Percentiles rank a stretch among this genome's conserved stretches.
Evolutionary conservation across 2,329 filamentous ascomycete species (phyloP).

Genomic region (Dendryphion nanum): DNA sequence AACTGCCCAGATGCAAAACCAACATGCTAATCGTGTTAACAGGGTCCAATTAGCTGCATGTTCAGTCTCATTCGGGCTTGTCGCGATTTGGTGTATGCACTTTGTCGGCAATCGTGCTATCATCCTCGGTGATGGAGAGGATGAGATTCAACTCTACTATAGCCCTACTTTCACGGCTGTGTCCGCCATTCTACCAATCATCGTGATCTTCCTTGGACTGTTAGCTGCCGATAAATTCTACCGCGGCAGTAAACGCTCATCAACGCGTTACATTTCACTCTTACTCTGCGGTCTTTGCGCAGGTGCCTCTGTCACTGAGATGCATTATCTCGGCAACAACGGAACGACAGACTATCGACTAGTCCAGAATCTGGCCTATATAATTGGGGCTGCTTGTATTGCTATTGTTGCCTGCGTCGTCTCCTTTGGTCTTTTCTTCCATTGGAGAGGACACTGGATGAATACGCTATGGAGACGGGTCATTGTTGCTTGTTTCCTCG

Average conservation of each 20-base stretch:
- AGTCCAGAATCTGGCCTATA: slow-evolving; percentile 57
- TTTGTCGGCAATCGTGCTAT: slow-evolving; percentile 82
- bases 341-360: slow-evolving; percentile 76
- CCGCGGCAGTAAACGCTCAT: slow-evolving; percentile 23
- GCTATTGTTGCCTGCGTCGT: slow-evolving; percentile 69
- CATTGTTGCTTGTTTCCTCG: slow-evolving; percentile 65
- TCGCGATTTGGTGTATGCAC: slow-evolving; percentile 62
- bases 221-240: slow-evolving; percentile 57
- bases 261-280: slow-evolving; percentile 31
- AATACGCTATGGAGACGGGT: slow-evolving; percentile 74
- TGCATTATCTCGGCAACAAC: slow-evolving; percentile 86
- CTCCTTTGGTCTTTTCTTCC: slow-evolving; percentile 74
- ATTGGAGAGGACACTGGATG: slow-evolving; percentile 73
- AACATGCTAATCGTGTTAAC: slow-evolving; percentile 20
- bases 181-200: slow-evolving; percentile 77
- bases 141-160: slow-evolving; percentile 69
- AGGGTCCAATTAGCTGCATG: slow-evolving; percentile 45
- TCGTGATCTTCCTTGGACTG: slow-evolving; percentile 72
- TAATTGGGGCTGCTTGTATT: slow-evolving; percentile 69
- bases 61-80: slow-evolving; percentile 46
- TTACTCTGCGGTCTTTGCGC: slow-evolving; percentile 65
- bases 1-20: slow-evolving; percentile 55
- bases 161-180: slow-evolving; percentile 68
- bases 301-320: slow-evolving; percentile 74
- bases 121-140: slow-evolving; percentile 60